phyloP scores from a whole-genome alignment of 805 yeast species.

The Diddensiella transvaalensis region DNA sequence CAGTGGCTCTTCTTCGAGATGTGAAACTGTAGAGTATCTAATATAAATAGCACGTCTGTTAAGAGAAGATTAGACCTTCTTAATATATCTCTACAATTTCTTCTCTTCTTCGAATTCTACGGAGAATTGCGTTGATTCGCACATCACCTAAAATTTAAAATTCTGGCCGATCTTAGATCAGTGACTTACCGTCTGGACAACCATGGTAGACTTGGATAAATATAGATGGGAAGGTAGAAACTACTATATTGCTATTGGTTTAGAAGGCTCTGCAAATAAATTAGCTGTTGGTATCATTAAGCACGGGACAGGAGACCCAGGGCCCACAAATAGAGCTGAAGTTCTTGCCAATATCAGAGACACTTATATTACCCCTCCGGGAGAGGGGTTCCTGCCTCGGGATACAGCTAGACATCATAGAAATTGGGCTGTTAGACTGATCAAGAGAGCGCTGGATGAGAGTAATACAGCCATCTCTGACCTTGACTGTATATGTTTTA shows the following conservation, averaged over 20 bases:
- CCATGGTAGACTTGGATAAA: constrained; percentile 42
- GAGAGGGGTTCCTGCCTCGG: constrained; percentile 94
- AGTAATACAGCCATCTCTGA: constrained; percentile 50
- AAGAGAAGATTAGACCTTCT: no score
- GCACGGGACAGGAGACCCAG: constrained; percentile 61
- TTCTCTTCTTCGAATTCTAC: no score
- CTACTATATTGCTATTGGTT: constrained; percentile 66
- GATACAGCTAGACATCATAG: constrained; percentile 97
- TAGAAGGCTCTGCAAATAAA: constrained; percentile 97
- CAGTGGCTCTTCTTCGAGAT: constrained; percentile 27
- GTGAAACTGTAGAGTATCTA: background rate
- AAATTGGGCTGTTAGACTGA: constrained; percentile 84
- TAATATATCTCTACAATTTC: no score
- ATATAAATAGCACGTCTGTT: no score
- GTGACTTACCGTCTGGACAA: background rate
- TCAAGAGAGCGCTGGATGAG: constrained; percentile 61
- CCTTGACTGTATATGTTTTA: constrained; percentile 68
- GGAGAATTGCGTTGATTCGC: no score
- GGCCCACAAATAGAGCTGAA: constrained; percentile 58
- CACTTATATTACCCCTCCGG: constrained; percentile 94
- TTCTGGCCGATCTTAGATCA: background rate
- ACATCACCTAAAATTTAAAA: background rate
- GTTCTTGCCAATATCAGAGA: constrained; percentile 90
- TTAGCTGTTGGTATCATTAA: constrained; percentile 89
- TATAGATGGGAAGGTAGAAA: constrained; percentile 39